phyloP scores from a whole-genome alignment of 75 land plant species.

The Sequoiadendron giganteum region DNA sequence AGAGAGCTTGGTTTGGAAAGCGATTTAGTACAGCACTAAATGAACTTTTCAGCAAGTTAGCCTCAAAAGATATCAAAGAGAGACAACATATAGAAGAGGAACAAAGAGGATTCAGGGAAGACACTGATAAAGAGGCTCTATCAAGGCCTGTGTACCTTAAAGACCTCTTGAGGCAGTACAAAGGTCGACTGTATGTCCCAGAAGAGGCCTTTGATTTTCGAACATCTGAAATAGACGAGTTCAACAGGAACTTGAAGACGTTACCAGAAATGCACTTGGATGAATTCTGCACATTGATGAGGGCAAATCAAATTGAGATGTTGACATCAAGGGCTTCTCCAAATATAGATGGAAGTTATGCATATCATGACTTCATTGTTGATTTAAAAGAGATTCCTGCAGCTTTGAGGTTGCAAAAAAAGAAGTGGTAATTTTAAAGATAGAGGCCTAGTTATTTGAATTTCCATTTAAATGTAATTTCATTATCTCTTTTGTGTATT shows the following conservation, averaged over 20 bases:
- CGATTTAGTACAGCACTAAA: neutral
- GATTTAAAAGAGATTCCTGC: constrained; percentile 75
- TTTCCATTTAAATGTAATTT: neutral
- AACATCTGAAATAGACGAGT: constrained; percentile 72
- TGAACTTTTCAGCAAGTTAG: neutral
- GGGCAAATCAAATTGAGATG: constrained; percentile 57
- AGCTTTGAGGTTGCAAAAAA: constrained; percentile 48
- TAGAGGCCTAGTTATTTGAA: neutral
- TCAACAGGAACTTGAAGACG: constrained; percentile 41
- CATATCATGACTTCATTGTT: constrained; percentile 67
- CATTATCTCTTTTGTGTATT: neutral
- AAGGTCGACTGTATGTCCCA: constrained; percentile 89
- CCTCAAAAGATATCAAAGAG: constrained; percentile 15
- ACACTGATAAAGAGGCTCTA: neutral
- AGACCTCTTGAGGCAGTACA: constrained; percentile 80
- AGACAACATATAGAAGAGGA: constrained; percentile 11
- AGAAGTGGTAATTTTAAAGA: constrained; percentile 42
- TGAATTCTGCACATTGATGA: constrained; percentile 53
- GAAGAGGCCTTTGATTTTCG: constrained; percentile 59
- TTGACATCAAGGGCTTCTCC: constrained; percentile 54
- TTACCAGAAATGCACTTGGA: constrained; percentile 71
- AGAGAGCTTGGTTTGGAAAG: constrained; percentile 27
- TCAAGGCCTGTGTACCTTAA: constrained; percentile 50
- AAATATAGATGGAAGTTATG: constrained; percentile 7
- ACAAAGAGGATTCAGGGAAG: constrained; percentile 4